A percentile compares a stretch with the other conserved stretches of the same genome.
Evolutionary conservation across 495 filamentous ascomycete genomes (phyloP).

Genomic region (Podospora comata): DNA sequence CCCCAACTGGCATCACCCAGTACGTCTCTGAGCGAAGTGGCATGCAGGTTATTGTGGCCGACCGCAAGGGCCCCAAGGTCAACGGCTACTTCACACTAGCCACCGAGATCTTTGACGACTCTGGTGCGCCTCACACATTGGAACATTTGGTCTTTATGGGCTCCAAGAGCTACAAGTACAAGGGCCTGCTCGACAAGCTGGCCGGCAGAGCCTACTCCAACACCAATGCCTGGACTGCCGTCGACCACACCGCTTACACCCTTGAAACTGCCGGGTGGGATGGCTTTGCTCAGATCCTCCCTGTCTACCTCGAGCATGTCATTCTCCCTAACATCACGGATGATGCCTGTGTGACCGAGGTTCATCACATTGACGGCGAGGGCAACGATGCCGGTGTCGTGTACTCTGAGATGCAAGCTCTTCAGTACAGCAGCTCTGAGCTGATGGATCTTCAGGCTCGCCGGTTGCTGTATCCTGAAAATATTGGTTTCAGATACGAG

Average conservation of each 20-base stretch:
- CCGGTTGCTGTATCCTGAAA: conserved; percentile 80
- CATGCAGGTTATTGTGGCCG: conserved; percentile 88
- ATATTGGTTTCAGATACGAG: conserved; percentile 90
- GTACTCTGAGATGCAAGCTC: conserved; percentile 98
- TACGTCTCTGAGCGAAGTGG: conserved; percentile 79
- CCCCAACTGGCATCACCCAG: conserved; percentile 77
- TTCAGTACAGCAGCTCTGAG: conserved; percentile 77
- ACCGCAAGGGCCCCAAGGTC: conserved; percentile 89
- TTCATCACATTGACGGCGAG: conserved; percentile 88
- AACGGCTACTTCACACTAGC: conserved; percentile 92
- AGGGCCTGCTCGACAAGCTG: conserved; percentile 90
- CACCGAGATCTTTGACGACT: conserved; percentile 96
- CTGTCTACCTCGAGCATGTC: conserved; percentile 93
- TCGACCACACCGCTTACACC: conserved; percentile 95
- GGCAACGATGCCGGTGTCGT: conserved; percentile 97
- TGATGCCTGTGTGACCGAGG: conserved; percentile 89
- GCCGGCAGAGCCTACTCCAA: conserved; percentile 87
- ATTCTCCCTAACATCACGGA: conserved; percentile 89
- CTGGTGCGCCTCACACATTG: conserved; percentile 90
- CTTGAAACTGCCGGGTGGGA: conserved; percentile 95
- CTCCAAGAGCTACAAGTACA: conserved; percentile 89
- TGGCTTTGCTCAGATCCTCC: conserved; percentile 89
- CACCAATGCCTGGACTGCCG: conserved; percentile 95
- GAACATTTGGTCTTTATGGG: conserved; percentile 99
- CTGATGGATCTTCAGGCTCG: conserved; percentile 79